Evolutionary conservation across 495 filamentous ascomycete species (phyloP).

Genomic region (Daldinia loculata): DNA sequence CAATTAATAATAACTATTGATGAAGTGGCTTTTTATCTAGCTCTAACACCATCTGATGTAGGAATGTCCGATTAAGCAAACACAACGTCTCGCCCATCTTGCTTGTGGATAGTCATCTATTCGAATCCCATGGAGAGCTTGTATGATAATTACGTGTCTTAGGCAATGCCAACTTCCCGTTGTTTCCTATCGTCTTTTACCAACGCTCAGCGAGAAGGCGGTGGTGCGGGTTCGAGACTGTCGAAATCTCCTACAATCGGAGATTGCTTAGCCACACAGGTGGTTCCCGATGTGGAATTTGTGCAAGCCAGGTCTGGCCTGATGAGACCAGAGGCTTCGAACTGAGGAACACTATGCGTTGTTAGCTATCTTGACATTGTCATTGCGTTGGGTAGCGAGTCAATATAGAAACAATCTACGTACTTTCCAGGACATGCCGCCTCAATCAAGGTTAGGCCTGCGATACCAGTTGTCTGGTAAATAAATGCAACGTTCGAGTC

Average conservation of each 20-base stretch:
- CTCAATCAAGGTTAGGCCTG: constrained; percentile 40
- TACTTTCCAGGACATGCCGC: constrained; percentile 40
- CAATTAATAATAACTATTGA: constrained; percentile 1
- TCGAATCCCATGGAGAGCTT: neutral
- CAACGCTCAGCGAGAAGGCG: neutral
- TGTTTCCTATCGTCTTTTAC: neutral
- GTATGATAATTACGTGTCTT: neutral
- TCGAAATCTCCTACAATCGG: constrained; percentile 26
- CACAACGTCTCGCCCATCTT: neutral
- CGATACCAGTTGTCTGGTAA: constrained; percentile 38
- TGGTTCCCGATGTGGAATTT: constrained; percentile 31
- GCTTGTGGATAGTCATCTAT: neutral
- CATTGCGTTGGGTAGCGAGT: constrained; percentile 3
- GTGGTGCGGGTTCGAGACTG: constrained; percentile 27
- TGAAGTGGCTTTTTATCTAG: neutral
- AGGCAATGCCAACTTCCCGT: neutral
- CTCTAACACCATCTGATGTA: neutral
- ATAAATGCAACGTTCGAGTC: constrained; percentile 36
- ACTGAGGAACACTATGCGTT: constrained; percentile 16
- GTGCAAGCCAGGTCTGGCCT: constrained; percentile 32
- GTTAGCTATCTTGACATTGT: constrained; percentile 13
- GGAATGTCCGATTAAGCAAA: neutral
- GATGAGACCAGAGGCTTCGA: constrained; percentile 30
- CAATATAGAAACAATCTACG: constrained; percentile 17
- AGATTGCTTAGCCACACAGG: constrained; percentile 32